These are phyloP conservation scores for Carallia pectinifolia DNA, from an alignment of 345 rosid species.

Conservation along the genomic window DNA sequence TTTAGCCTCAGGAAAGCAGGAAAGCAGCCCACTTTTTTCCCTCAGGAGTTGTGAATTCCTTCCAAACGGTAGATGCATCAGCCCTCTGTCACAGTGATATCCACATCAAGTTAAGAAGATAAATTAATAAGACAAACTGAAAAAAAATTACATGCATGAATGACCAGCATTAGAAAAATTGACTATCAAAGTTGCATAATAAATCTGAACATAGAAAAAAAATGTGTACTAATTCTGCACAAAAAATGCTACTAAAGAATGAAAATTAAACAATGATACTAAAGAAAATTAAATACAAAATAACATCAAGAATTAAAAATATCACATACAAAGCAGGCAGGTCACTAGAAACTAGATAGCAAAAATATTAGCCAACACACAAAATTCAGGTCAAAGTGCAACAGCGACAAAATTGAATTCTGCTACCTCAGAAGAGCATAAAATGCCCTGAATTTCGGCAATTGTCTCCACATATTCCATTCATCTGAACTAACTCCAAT, in stretches of 20 bases:
- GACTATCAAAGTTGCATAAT: not conserved
- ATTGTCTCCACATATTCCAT: not conserved
- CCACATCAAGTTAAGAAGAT: not conserved
- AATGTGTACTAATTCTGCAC: not conserved
- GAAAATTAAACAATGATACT: not conserved
- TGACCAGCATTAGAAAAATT: not conserved
- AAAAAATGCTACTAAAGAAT: not conserved
- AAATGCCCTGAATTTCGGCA: not conserved
- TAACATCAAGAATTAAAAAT: not conserved
- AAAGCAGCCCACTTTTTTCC: conserved; percentile 65
- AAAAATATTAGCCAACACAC: not conserved
- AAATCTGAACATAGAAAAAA: not conserved
- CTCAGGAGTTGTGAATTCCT: conserved; percentile 87
- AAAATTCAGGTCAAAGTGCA: not conserved
- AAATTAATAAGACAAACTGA: not conserved
- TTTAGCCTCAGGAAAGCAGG: not conserved
- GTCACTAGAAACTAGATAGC: not conserved
- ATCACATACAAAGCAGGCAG: not conserved
- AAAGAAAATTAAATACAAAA: not conserved
- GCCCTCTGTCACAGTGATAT: conserved; percentile 60
- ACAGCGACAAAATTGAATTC: not conserved
- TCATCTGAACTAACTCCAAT: not conserved
- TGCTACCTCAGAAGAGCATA: conserved; percentile 5
- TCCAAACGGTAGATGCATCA: conserved; percentile 99
- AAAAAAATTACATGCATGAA: not conserved